Evolutionary conservation across 352 stramenopile species (phyloP).

Genomic region (Phytophthora tentaculata): DNA sequence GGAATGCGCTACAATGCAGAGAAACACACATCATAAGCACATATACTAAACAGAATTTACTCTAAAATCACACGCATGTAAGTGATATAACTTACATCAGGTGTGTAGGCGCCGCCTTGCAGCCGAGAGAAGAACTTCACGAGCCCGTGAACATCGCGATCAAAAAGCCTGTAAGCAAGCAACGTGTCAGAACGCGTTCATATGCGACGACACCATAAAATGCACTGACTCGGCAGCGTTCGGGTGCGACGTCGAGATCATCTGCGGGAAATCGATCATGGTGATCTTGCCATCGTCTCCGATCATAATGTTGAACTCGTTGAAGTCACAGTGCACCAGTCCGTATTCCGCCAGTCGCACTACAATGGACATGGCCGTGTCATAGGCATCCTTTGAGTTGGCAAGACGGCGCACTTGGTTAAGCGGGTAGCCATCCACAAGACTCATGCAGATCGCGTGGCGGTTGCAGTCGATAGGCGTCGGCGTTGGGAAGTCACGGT

Average conservation of each 20-base stretch:
- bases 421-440: slow-evolving; percentile 95
- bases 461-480: slow-evolving; percentile 98
- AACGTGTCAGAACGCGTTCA: slow-evolving; percentile 13
- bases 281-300: slow-evolving; percentile 94
- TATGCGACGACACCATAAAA: not conserved
- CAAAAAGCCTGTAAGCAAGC: slow-evolving; percentile 72
- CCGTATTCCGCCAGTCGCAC: slow-evolving; percentile 96
- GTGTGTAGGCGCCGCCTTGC: slow-evolving; percentile 81
- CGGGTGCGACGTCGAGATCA: slow-evolving; percentile 98
- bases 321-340: slow-evolving; percentile 99
- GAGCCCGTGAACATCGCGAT: slow-evolving; percentile 96
- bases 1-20: slow-evolving; percentile 48
- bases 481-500: slow-evolving; percentile 97
- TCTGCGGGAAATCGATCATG: slow-evolving; percentile 99
- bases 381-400: slow-evolving; percentile 96
- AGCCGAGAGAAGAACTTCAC: slow-evolving; percentile 95
- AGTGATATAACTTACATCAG: slow-evolving; percentile 73
- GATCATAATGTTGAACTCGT: slow-evolving; percentile 99
- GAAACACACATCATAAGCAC: slow-evolving; percentile 13
- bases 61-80: not conserved
- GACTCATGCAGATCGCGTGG: slow-evolving; percentile 97
- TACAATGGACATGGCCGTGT: slow-evolving; percentile 96
- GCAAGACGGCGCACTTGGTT: slow-evolving; percentile 95
- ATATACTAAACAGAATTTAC: not conserved
- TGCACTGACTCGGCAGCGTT: slow-evolving; percentile 96